phyloP scores from a whole-genome alignment of 2,329 filamentous ascomycete species.

The Hymenoscyphus albidus region DNA sequence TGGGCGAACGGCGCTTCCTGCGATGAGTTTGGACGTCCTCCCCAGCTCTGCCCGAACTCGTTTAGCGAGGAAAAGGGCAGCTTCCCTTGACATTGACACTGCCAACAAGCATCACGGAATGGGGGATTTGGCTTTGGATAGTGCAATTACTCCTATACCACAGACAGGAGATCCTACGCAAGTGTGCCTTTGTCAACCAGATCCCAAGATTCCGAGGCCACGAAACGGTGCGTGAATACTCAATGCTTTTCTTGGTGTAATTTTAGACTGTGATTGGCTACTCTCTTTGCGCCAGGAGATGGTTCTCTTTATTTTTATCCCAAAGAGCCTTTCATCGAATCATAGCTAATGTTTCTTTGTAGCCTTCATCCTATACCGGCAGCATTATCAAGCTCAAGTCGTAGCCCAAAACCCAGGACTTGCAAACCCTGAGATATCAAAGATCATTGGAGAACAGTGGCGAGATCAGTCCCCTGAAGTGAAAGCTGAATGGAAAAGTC shows the following conservation, averaged over 20 bases:
- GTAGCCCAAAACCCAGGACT: constrained; percentile 81
- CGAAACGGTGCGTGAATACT: constrained; percentile 59
- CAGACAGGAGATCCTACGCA: constrained; percentile 33
- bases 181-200: constrained; percentile 66
- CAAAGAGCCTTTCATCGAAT: constrained; percentile 26
- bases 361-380: constrained; percentile 98
- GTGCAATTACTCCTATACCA: constrained; percentile 26
- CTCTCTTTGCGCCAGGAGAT: constrained; percentile 6
- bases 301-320: constrained; percentile 22
- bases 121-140: constrained; percentile 30
- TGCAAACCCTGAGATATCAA: constrained; percentile 93
- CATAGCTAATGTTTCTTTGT: constrained; percentile 35
- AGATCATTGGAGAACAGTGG: constrained; percentile 91
- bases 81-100: constrained; percentile 31
- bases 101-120: constrained; percentile 29
- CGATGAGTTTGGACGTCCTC: constrained; percentile 25
- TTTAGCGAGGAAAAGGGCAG: constrained; percentile 34
- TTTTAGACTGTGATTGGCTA: constrained; percentile 20
- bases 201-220: constrained; percentile 67
- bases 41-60: constrained; percentile 28
- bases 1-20: constrained; percentile 23
- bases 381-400: constrained; percentile 82
- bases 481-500: constrained; percentile 81
- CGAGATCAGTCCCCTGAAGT: constrained; percentile 67
- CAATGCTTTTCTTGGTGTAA: constrained; percentile 23